Base-by-base conservation (phyloP, 1,139 yeast genomes). In the Debaryomyces coudertii region DNA sequence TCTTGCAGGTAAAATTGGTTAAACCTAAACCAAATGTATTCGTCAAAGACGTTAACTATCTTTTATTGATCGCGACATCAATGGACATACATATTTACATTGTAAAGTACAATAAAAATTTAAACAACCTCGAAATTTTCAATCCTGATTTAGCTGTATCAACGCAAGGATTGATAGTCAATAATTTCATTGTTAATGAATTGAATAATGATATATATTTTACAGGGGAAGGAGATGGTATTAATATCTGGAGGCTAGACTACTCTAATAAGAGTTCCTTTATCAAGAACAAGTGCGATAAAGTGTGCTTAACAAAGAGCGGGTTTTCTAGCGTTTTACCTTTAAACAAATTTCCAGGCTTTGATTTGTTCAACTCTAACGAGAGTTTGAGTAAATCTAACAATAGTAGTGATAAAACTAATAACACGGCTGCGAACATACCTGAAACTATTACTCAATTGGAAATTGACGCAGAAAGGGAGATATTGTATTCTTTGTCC, bases 251-350 rank as follows among this genome's bases (percentile, higher is more conserved):
- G 96, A 90, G 90, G 60, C 73, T 93, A 47, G 85, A 82, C 49
- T 95, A 95, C 61, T 80, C 92, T n/a, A 87, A 85, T 52, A 82
- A 87, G 30, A 93, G 92, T 40, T 86, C 90, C 42, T 93, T 97
- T 87, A 90, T 90, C 60, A 83, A 85, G 52, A 87, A 88, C 59
- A 86, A 84, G 56, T 89, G 96, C 60, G 84, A 83, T 53, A 90
- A 90, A 62, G 81, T 85, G 27, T 89, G 97, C 61, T 75, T 86
- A 43, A 87, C 95, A 1, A 83, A 86, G 60, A 78, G 85, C 9
- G 82, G 87, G 0, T 71, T 87, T 42, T 76, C 86, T 1, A 75
- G 80, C 41, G 77, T 85, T 16, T 68, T 84, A 27, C 87, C 87
- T 8, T 52, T 60, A 20, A 72, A 75, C 27, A 68, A 69, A 49